Evolutionary conservation across 148 eudicot genomes (phyloP), one percentile per base, ranked within the genome.

Genomic region (Nepenthes gracilis): DNA sequence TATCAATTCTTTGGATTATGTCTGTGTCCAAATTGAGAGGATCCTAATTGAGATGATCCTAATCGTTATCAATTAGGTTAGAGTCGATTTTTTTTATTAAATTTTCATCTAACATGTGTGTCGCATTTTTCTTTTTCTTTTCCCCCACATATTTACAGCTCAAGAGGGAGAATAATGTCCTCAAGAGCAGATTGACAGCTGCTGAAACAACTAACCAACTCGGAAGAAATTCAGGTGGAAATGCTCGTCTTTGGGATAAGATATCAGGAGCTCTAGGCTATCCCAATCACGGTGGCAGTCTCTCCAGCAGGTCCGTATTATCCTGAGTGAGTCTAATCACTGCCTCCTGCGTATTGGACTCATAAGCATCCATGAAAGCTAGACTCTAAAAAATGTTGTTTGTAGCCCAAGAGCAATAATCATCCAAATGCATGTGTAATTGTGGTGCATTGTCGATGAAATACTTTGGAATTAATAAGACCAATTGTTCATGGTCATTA

Each of bases 91-190:
- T 12, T 12, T 6, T 13, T 14, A 14, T 53, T n/a, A 12, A 32
- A 60, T 5, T 12, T 52, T n/a, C 2, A 38, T 13, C 33, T 59
- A 33, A 54, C 13, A 33, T 43, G 59, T 53, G 12, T 34, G 13
- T 49, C n/a, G 6, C 15, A 12, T 49, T 58, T 12, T n/a, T 52
- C 34, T 23, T 2, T 11, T 6, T 54, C 5, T 9, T 43, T 35
- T 12, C 32, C 12, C 23, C 4, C 32, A 36, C 40, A 37, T 23
- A 43, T 55, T 53, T 59, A 49, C 77, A 81, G 86, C 76, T 85
- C 57, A 61, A 64, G 75, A 77, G 66, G 68, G 76, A 82, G 65
- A 85, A 77, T 62, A 66, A 63, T 61, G 58, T 32, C 64, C 80
- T 78, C 40, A 72, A 66, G 72, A 71, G 68, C 72, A 77, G 70